Base-by-base conservation (phyloP, 345 rosid species). In the Crucihimalaya himalaica region DNA sequence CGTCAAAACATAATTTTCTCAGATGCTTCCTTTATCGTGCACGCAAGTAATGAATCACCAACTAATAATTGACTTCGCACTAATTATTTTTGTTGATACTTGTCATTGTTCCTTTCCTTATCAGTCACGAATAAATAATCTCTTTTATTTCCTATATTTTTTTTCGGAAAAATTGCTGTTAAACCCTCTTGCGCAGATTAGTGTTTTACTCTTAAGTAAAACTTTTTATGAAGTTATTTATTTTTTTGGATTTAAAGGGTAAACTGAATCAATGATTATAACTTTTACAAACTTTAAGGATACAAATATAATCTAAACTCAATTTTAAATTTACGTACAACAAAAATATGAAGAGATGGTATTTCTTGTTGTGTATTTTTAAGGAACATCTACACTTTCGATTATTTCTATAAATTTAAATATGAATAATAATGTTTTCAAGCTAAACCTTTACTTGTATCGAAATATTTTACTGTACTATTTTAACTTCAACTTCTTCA, bases 21-120 rank as follows among this genome's bases (percentile, higher is more conserved):
- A 50, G 32, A 52, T 75, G 48, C 42, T 72, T 75, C 71, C 60
- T 46, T 70, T 70, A 71, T 66, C 72, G 75, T 80, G 75, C 80
- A 77, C 78, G 83, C 81, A 77, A 82, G 66, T 43, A 66, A 65
- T 59, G 72, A 71, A 65, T 51, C 77, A 69, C 73, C 83, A 70
- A 77, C 81, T 50, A 76, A 77, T 76, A 40, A 66, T 83, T 77
- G 83, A 77, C 83, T 79, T 82, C 57, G n/a, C 23, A 56, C 73
- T 63, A 69, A 63, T 35, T 55, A 13, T 31, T 29, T 40, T 71
- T 35, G 53, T 4, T 71, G 43, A 46, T 63, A 60, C 15, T 68
- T 45, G 6, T 46, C 45, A 39, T 31, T 63, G 15, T 70, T 70
- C 47, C 29, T 57, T 58, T 29, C 61, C 31, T 56, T 31, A 58